Evolutionary conservation across 805 yeast species (phyloP).

Genomic region (Lipomyces mesembrius): DNA sequence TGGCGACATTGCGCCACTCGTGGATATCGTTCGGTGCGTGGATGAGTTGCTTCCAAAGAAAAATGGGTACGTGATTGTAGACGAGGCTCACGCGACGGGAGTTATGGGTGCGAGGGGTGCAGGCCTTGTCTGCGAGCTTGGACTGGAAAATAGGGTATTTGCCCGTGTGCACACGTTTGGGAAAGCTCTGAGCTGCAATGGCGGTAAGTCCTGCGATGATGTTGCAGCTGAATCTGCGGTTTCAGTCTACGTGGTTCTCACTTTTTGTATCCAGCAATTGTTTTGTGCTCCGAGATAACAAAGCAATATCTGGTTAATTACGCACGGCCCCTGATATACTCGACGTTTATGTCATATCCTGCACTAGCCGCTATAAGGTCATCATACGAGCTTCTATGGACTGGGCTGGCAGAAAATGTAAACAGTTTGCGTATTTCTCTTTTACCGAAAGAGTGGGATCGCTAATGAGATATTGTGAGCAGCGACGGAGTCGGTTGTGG

Average conservation of each 20-base stretch:
- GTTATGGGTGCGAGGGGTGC: conserved; percentile 83
- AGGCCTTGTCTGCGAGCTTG: conserved; percentile 50
- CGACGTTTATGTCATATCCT: conserved; percentile 36
- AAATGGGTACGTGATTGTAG: conserved; percentile 77
- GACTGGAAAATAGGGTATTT: conserved; percentile 33
- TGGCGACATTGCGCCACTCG: conserved; percentile 39
- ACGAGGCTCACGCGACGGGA: conserved; percentile 92
- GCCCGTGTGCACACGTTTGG: conserved; percentile 40
- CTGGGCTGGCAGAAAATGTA: conserved; percentile 2
- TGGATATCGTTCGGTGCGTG: conserved; percentile 13
- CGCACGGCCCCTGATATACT: conserved; percentile 40
- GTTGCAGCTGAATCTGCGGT: background rate
- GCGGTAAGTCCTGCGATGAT: conserved; percentile 20
- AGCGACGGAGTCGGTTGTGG: conserved; percentile 12
- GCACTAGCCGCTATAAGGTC: conserved; percentile 36
- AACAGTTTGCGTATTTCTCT: background rate
- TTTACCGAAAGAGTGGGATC: background rate
- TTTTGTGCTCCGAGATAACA: conserved; percentile 29
- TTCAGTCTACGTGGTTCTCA: background rate
- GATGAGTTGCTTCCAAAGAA: conserved; percentile 15
- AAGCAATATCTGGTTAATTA: conserved; percentile 37
- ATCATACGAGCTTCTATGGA: conserved; percentile 29
- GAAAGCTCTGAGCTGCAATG: conserved; percentile 39
- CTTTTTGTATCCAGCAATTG: conserved; percentile 18
- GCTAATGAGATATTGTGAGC: background rate